Conservation (phyloP, 257 asterid species). For the Nicotiana undulata region DNA sequence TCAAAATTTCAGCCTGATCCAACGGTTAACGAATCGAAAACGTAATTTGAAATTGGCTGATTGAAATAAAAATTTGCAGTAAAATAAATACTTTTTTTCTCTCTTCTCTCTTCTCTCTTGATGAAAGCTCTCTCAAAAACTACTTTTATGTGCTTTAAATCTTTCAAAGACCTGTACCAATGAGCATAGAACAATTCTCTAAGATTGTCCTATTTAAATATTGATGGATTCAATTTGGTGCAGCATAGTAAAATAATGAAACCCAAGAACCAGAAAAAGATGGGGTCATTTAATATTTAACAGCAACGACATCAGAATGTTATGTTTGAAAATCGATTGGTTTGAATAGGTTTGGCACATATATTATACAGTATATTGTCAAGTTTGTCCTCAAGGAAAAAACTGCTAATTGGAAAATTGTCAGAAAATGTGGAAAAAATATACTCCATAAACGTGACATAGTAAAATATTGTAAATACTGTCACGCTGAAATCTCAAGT, state of each 20-base stretch:
- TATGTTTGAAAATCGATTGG: neutral
- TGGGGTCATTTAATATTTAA: neutral
- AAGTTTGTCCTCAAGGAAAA: neutral
- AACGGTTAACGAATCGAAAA: no score
- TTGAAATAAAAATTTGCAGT: no score
- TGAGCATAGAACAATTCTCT: no score
- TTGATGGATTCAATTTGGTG: neutral
- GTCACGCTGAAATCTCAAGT: slow-evolving; percentile 40
- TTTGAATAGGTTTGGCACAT: neutral
- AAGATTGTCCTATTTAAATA: no score
- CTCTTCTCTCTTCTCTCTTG: no score
- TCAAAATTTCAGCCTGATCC: no score
- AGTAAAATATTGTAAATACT: neutral
- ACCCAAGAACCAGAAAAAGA: neutral
- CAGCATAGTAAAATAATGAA: neutral
- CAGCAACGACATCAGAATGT: neutral
- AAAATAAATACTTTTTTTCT: no score
- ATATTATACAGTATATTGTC: neutral
- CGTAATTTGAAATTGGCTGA: no score
- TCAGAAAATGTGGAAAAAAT: neutral
- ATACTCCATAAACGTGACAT: neutral
- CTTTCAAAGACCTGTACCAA: no score
- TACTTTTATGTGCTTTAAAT: no score
- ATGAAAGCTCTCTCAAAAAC: no score
- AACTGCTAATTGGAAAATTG: neutral